phyloP scores from a whole-genome alignment of 345 rosid genomes.

The Schrenkiella parvula region DNA sequence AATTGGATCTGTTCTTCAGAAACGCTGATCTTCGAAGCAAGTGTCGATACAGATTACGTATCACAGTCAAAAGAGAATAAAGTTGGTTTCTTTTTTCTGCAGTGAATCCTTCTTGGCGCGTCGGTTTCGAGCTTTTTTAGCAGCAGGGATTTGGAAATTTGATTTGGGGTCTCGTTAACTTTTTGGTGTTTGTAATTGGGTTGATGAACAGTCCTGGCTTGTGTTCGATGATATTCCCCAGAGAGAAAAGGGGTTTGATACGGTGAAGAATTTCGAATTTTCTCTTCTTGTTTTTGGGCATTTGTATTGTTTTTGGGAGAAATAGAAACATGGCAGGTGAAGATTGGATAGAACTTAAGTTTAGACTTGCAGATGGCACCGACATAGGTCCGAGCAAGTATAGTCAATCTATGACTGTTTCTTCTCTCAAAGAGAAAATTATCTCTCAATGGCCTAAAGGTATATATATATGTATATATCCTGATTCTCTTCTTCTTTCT shows the following conservation, averaged over 20 bases:
- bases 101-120: neutral
- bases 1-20: slow-evolving; percentile 19
- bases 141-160: neutral
- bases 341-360: slow-evolving; percentile 56
- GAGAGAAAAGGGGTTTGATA: neutral
- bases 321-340: slow-evolving; percentile 40
- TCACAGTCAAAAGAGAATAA: neutral
- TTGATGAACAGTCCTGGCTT: neutral
- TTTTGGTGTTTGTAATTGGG: slow-evolving; percentile 1
- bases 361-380: slow-evolving; percentile 61
- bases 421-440: slow-evolving; percentile 60
- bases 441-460: slow-evolving; percentile 65
- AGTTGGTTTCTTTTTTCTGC: neutral
- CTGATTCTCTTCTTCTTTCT: neutral
- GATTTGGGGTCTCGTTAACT: neutral
- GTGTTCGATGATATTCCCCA: slow-evolving; percentile 20
- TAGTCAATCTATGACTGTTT: slow-evolving; percentile 50
- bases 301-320: neutral
- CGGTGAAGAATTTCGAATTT: slow-evolving; percentile 2
- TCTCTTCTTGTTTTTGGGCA: neutral
- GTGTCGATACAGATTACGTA: neutral
- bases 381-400: slow-evolving; percentile 64
- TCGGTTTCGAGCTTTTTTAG: neutral
- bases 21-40: neutral
- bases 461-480: neutral